Conservation (phyloP, 306 rosid species). For the Lithocarpus polystachyus region DNA sequence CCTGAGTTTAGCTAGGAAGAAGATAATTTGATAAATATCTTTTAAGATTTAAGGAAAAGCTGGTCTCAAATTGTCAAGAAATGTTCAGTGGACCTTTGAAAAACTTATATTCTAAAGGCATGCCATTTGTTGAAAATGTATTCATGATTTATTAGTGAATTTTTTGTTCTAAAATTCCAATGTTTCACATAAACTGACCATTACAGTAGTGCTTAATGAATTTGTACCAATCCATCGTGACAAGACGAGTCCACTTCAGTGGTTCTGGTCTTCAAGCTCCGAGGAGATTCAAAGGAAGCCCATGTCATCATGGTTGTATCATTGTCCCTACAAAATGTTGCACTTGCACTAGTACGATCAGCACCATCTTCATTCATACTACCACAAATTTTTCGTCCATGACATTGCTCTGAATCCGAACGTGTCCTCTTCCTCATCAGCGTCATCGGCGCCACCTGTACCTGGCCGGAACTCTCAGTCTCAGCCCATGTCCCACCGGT, state of each 20-base stretch:
- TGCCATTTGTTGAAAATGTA: too few species aligned
- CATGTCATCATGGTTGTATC: conserved; percentile 47
- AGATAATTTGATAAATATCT: too few species aligned
- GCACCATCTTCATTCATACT: conserved; percentile 32
- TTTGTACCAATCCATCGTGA: conserved; percentile 42
- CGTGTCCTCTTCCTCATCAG: conserved; percentile 26
- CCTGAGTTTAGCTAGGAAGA: too few species aligned
- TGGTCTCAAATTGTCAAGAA: too few species aligned
- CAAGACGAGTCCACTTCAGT: conserved; percentile 46
- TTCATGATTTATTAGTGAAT: too few species aligned
- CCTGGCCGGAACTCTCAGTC: conserved; percentile 5
- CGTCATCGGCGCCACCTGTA: neutral
- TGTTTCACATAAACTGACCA: neutral
- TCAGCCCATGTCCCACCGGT: conserved; percentile 21
- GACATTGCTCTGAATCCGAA: conserved; percentile 21
- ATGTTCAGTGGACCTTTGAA: too few species aligned
- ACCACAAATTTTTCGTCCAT: conserved; percentile 19
- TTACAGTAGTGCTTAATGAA: neutral
- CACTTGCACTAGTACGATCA: conserved; percentile 15
- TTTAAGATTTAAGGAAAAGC: too few species aligned
- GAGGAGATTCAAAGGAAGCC: conserved; percentile 53
- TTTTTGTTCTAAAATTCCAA: neutral
- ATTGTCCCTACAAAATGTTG: conserved; percentile 33
- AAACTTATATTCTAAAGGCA: too few species aligned
- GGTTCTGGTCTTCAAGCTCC: conserved; percentile 38